Evolutionary conservation across 306 rosid genomes (phyloP), one percentile per base, ranked within the genome.

Genomic region (Castanea mollissima): DNA sequence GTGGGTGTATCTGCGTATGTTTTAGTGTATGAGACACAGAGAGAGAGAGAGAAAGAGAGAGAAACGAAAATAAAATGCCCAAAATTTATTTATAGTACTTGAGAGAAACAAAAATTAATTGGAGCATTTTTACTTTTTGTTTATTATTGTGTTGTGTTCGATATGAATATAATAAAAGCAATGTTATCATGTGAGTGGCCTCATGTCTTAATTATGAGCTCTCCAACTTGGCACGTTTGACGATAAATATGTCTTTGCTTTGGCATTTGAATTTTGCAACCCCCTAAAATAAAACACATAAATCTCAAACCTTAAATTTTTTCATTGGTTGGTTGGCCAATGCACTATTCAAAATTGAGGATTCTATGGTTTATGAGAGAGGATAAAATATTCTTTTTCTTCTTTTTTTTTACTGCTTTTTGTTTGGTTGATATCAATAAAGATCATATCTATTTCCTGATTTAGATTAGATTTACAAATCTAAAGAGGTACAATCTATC

Each of bases 151-250:
- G 46, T 41, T 41, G 46, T 57, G 29, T 44, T 35, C 38, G 4
- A 44, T n/a, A 25, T 57, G 15, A 51, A 49, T 46, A 32, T 46
- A n/a, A 23, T 55, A 13, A 5, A 76, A 46, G 20, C 51, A 59
- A 18, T 16, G 2, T 18, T 83, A 75, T 10, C 80, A 79, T 83
- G 85, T 77, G 78, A 58, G 68, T 73, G 35, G 71, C 86, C 86
- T 77, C 87, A 82, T 72, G 74, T 6, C 32, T 41, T 75, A 57
- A 83, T 68, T 35, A 83, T 83, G 80, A 77, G 44, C 57, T 68
- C 52, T 44, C 83, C 74, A 72, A 55, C 81, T 70, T 74, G 69
- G 74, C 83, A 77, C 89, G 69, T 54, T 49, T 69, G 2, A 59
- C 86, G 80, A 83, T 81, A 64, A 19, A 69, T 83, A 74, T 74